These are phyloP conservation scores for Acacia confusa DNA, from an alignment of 306 rosid genomes.

Conservation along the genomic window DNA sequence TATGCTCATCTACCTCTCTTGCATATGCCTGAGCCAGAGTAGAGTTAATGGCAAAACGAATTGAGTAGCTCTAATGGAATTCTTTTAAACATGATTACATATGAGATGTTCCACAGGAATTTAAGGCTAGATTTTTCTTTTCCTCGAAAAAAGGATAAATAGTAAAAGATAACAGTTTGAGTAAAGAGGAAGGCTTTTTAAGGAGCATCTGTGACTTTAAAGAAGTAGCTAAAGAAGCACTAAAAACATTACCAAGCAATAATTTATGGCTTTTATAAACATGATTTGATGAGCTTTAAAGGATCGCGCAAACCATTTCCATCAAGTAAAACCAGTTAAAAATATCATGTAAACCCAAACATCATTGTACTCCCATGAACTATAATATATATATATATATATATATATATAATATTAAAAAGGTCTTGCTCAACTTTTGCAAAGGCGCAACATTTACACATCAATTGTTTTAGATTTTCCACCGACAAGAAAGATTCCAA, in stretches of 20 bases:
- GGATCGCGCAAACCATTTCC: neutral
- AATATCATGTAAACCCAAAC: neutral
- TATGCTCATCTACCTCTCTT: slow-evolving; percentile 77
- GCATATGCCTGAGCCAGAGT: slow-evolving; percentile 64
- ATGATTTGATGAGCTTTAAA: neutral
- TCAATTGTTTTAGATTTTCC: neutral
- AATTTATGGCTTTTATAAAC: neutral
- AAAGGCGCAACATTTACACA: neutral
- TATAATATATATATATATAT: too few species aligned
- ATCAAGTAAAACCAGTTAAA: neutral
- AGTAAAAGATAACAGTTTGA: neutral
- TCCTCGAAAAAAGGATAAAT: neutral
- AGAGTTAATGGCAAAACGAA: slow-evolving; percentile 5
- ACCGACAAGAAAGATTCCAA: neutral
- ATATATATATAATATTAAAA: neutral
- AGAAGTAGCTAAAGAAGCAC: neutral
- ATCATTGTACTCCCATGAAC: neutral
- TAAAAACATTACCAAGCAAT: neutral
- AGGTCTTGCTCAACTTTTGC: neutral
- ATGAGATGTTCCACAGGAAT: neutral
- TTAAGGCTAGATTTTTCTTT: neutral
- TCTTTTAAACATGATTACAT: neutral
- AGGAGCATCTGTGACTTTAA: neutral
- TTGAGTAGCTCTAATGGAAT: slow-evolving; percentile 13
- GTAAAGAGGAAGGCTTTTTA: neutral